A percentile compares a stretch with the other conserved stretches of the same genome.
Conservation (phyloP, 805 yeast species). For the Komagataella pastoris region DNA sequence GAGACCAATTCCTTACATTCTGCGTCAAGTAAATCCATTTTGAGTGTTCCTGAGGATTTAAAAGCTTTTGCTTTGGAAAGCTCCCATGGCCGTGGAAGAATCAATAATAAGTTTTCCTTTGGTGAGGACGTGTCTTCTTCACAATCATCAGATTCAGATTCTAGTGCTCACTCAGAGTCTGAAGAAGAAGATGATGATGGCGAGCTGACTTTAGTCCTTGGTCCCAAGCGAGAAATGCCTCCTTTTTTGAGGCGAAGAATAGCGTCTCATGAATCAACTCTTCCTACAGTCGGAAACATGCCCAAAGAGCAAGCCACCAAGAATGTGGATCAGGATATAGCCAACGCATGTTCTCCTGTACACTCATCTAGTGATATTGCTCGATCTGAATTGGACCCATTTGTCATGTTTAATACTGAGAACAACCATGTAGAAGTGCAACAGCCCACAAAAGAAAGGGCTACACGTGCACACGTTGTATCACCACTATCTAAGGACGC, state of each 20-base stretch:
- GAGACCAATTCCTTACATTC: background rate
- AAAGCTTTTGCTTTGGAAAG: background rate
- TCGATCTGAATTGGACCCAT: background rate
- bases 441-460: background rate
- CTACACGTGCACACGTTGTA: conserved; percentile 9
- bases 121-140: background rate
- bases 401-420: background rate
- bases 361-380: background rate
- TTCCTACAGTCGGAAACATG: conserved; percentile 10
- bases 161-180: background rate
- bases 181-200: conserved; percentile 27
- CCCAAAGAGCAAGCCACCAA: background rate
- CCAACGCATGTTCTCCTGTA: background rate
- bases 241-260: conserved; percentile 25
- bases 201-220: conserved; percentile 29
- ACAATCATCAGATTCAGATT: background rate
- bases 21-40: background rate
- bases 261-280: conserved; percentile 27
- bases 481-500: conserved; percentile 22
- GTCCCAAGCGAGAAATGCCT: conserved; percentile 21
- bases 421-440: background rate
- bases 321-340: background rate
- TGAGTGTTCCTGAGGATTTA: background rate
- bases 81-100: background rate
- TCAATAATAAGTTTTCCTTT: background rate